Evolutionary conservation across 176 grass and related monocot species (phyloP).

Genomic region (Elymus sibiricus): DNA sequence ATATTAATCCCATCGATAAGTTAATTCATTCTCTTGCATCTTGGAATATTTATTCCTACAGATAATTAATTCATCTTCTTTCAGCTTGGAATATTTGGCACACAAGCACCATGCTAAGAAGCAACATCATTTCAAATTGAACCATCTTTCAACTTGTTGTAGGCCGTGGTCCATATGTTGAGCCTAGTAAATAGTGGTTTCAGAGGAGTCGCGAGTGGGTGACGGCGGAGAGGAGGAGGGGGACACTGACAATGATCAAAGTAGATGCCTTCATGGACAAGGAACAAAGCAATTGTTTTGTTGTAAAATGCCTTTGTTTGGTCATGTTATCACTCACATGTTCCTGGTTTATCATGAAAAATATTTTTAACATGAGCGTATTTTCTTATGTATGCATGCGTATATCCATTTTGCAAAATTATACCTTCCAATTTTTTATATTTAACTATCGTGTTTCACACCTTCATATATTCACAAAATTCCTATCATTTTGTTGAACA

Average conservation of each 20-base stretch:
- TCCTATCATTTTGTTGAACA: background rate
- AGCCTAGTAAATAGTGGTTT: background rate
- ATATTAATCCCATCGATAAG: too few relatives aligned
- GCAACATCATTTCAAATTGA: background rate
- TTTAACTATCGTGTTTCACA: background rate
- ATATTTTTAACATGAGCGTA: background rate
- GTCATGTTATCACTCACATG: background rate
- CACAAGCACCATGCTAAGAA: background rate
- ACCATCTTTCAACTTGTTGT: background rate
- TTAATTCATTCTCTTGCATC: background rate
- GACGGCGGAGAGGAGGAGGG: background rate
- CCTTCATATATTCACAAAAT: background rate
- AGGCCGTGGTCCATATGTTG: background rate
- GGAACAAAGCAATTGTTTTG: background rate
- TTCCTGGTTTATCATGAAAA: background rate
- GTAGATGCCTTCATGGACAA: background rate
- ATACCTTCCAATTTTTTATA: background rate
- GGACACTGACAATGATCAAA: background rate
- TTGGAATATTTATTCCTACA: too few relatives aligned
- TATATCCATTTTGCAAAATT: background rate
- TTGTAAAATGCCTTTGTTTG: background rate
- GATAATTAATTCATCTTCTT: too few relatives aligned
- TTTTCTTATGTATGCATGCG: too few relatives aligned
- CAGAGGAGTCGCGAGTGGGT: background rate
- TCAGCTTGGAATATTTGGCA: background rate